phyloP scores from a whole-genome alignment of 139 green algal genomes.

The Nannochloris sp. region DNA sequence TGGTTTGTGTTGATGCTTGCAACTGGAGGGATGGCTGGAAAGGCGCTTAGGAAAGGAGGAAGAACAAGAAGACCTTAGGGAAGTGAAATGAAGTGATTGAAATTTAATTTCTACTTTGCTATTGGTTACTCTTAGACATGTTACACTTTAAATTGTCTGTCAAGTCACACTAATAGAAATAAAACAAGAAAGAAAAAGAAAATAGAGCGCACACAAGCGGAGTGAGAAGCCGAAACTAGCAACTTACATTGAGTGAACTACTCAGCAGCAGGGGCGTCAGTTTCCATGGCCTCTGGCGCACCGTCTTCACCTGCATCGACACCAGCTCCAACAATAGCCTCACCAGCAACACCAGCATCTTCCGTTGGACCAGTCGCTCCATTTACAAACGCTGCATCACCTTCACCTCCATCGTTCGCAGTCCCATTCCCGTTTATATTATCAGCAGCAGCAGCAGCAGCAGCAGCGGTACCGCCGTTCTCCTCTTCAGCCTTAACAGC shows the following conservation, averaged over 20 bases:
- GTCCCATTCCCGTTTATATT: background rate
- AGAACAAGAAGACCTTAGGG: background rate
- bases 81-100: too few relatives aligned
- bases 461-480: background rate
- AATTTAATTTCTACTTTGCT: too few relatives aligned
- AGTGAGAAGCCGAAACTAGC: too few relatives aligned
- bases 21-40: constrained; percentile 24
- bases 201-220: too few relatives aligned
- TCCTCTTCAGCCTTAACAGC: background rate
- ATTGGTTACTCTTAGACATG: too few relatives aligned
- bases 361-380: background rate
- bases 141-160: too few relatives aligned
- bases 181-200: too few relatives aligned
- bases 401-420: background rate
- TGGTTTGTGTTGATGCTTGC: constrained; percentile 44
- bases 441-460: background rate
- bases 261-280: background rate
- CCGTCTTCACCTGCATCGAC: background rate
- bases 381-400: constrained; percentile 2
- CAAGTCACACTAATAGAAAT: too few relatives aligned
- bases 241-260: too few relatives aligned
- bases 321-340: too few relatives aligned
- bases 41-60: constrained; percentile 12
- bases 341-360: too few relatives aligned
- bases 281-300: background rate